Evolutionary conservation across 108 stramenopile species (phyloP).

Genomic region (Cyclostephanos tholiformis): DNA sequence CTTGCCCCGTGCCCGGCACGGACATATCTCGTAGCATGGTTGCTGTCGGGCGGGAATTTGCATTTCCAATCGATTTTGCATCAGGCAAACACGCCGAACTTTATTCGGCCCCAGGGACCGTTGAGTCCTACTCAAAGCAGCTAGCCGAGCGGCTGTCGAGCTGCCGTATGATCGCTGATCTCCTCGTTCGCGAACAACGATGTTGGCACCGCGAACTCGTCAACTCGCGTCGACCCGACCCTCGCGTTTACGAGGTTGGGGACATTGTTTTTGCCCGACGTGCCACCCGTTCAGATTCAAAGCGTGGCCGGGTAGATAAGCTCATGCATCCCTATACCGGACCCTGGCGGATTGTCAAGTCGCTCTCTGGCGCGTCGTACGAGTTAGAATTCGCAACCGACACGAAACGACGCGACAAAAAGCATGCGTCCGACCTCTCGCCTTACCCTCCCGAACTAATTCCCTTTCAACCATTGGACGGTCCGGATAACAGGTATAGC

Average conservation of each 20-base stretch:
- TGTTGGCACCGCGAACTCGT: conserved; percentile 18
- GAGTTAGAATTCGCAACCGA: neutral
- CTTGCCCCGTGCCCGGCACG: conserved; percentile 22
- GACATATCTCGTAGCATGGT: neutral
- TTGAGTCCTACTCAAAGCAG: conserved; percentile 5
- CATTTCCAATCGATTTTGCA: conserved; percentile 36
- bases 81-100: conserved; percentile 7
- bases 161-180: neutral
- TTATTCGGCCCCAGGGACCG: neutral
- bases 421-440: conserved; percentile 13
- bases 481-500: conserved; percentile 2
- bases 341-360: conserved; percentile 12
- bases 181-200: conserved; percentile 13
- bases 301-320: neutral
- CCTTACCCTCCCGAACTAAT: conserved; percentile 15
- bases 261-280: conserved; percentile 10
- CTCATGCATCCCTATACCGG: conserved; percentile 2
- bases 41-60: conserved; percentile 31
- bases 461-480: neutral
- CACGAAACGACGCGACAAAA: neutral
- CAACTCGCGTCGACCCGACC: conserved; percentile 6
- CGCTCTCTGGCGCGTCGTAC: conserved; percentile 7
- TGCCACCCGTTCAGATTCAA: neutral
- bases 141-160: neutral
- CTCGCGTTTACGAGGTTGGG: neutral